Evolutionary conservation across 2,329 filamentous ascomycete species (phyloP).

Genomic region (Phaeophleospora eucalypticola): DNA sequence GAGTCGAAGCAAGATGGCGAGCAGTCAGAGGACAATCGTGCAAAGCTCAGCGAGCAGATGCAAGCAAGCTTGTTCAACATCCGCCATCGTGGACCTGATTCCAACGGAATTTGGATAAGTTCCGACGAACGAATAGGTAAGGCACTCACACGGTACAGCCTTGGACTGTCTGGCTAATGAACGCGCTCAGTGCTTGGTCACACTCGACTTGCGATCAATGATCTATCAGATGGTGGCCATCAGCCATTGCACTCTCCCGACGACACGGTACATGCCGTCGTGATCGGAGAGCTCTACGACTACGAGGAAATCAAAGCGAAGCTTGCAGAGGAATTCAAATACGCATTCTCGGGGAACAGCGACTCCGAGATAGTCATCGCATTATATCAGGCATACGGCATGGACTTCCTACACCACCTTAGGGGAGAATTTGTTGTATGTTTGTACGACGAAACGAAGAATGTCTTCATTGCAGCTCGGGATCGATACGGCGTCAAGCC

Average conservation of each 20-base stretch:
- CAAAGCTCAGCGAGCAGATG: too few relatives aligned
- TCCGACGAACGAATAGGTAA: constrained; percentile 42
- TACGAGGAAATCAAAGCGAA: constrained; percentile 43
- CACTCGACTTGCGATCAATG: constrained; percentile 52
- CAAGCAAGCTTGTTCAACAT: constrained; percentile 5
- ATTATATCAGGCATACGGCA: constrained; percentile 49
- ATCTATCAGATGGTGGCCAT: constrained; percentile 44
- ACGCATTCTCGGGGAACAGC: constrained; percentile 44
- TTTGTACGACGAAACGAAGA: constrained; percentile 45
- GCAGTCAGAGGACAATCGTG: too few relatives aligned
- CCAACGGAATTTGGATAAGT: constrained; percentile 40
- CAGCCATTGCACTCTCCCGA: constrained; percentile 40
- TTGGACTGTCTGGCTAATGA: too few relatives aligned
- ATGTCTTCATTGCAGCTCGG: constrained; percentile 46
- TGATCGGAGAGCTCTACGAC: constrained; percentile 59
- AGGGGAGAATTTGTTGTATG: constrained; percentile 55
- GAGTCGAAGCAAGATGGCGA: too few relatives aligned
- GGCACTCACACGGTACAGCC: too few relatives aligned
- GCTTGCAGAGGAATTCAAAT: constrained; percentile 33
- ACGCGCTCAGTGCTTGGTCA: constrained; percentile 50
- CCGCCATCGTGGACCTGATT: constrained; percentile 5
- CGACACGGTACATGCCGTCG: constrained; percentile 48
- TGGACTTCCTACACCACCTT: constrained; percentile 44
- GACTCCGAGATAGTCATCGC: constrained; percentile 54
- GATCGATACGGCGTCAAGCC: constrained; percentile 58